These are phyloP conservation scores for Coniochaeta ligniaria DNA, from an alignment of 2,329 filamentous ascomycete genomes.

Conservation along the genomic window DNA sequence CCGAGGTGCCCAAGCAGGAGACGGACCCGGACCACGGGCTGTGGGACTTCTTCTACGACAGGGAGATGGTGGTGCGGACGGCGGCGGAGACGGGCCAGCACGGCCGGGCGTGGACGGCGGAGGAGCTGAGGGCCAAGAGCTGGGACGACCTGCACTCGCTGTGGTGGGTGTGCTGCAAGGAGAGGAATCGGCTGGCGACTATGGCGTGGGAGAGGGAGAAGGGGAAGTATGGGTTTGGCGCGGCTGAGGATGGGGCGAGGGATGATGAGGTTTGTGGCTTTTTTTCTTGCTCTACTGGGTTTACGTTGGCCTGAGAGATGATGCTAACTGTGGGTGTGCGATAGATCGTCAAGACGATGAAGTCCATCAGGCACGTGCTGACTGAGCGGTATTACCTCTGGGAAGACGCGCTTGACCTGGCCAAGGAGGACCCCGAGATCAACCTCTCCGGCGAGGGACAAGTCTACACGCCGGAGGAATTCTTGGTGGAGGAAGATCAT, in stretches of 20 bases:
- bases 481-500: conserved; percentile 23
- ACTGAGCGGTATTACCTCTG: conserved; percentile 87
- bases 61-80: conserved; percentile 60
- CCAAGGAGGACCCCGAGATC: conserved; percentile 60
- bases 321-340: neutral
- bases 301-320: conserved; percentile 5
- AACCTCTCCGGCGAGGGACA: conserved; percentile 36
- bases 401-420: conserved; percentile 65
- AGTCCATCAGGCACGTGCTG: conserved; percentile 73
- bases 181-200: conserved; percentile 85
- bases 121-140: conserved; percentile 81
- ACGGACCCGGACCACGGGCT: conserved; percentile 75
- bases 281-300: conserved; percentile 5
- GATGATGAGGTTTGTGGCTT: conserved; percentile 54
- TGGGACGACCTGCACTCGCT: conserved; percentile 90
- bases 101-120: conserved; percentile 75
- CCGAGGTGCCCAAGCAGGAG: conserved; percentile 50
- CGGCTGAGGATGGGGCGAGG: conserved; percentile 56
- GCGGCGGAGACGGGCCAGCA: conserved; percentile 65
- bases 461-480: conserved; percentile 41
- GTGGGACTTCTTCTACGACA: conserved; percentile 81
- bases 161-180: conserved; percentile 92
- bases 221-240: conserved; percentile 66
- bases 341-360: conserved; percentile 72
- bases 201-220: conserved; percentile 61